A percentile compares a stretch with the other conserved stretches of the same genome.
phyloP scores from a whole-genome alignment of 2,329 filamentous ascomycete species.

The Penicillium sp. region DNA sequence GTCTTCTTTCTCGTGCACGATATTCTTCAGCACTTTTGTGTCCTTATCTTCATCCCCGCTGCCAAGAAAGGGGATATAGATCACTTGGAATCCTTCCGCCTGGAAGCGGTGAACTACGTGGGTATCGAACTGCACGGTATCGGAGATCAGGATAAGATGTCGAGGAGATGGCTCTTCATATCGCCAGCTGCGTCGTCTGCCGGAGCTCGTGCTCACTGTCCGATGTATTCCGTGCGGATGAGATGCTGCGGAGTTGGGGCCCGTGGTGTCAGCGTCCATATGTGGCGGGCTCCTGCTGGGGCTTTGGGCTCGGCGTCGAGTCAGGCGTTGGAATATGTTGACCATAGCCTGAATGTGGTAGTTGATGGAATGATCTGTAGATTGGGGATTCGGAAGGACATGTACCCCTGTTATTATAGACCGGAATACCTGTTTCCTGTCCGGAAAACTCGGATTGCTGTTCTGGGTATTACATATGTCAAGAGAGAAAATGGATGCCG shows the following conservation, averaged over 20 bases:
- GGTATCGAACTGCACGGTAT: slow-evolving; percentile 48
- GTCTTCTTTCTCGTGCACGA: slow-evolving; percentile 50
- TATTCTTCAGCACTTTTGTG: slow-evolving; percentile 47
- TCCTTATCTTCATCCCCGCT: slow-evolving; percentile 40
- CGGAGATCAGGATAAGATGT: slow-evolving; percentile 30
- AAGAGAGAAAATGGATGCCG: background rate
- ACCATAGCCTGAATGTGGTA: slow-evolving; percentile 10
- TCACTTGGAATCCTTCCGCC: slow-evolving; percentile 57
- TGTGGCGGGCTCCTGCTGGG: slow-evolving; percentile 5
- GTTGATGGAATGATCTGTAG: background rate
- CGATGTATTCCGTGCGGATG: slow-evolving; percentile 10
- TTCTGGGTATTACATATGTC: slow-evolving; percentile 8
- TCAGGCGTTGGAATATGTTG: slow-evolving; percentile 20
- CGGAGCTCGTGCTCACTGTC: slow-evolving; percentile 12
- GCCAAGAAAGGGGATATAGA: slow-evolving; percentile 49
- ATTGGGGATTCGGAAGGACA: too few relatives aligned
- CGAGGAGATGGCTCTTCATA: slow-evolving; percentile 16
- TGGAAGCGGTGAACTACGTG: slow-evolving; percentile 52
- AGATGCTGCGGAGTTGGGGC: background rate
- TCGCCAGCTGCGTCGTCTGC: slow-evolving; percentile 14
- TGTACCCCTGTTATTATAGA: background rate
- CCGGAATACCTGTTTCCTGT: too few relatives aligned
- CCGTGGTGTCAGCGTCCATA: background rate
- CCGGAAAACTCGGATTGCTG: background rate
- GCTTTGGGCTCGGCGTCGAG: slow-evolving; percentile 13